These are phyloP conservation scores for Pythium brachiatum DNA, from an alignment of 352 stramenopile genomes.

Conservation along the genomic window DNA sequence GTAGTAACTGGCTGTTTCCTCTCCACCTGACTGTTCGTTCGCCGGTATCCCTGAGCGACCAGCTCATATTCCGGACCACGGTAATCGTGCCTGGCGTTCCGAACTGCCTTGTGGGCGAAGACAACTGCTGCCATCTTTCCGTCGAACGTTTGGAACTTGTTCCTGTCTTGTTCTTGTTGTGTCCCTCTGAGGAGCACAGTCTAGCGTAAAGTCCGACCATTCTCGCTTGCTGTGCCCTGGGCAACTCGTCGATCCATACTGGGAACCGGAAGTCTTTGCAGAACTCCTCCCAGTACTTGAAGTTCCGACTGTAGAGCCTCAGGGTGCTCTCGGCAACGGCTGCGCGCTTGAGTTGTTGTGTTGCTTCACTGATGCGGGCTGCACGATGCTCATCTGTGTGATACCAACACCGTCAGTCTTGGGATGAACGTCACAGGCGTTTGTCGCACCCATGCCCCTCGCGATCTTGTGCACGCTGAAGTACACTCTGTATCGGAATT, in stretches of 20 bases:
- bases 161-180: constrained; percentile 21
- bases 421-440: not conserved
- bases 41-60: constrained; percentile 24
- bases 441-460: not conserved
- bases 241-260: constrained; percentile 24
- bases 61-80: constrained; percentile 28
- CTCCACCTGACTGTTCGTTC: constrained; percentile 20
- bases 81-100: constrained; percentile 26
- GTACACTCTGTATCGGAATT: not conserved
- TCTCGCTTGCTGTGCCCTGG: constrained; percentile 19
- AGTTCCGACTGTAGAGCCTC: not conserved
- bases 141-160: constrained; percentile 27
- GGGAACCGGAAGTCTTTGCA: constrained; percentile 7
- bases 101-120: constrained; percentile 20
- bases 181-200: constrained; percentile 11
- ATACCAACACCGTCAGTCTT: not conserved
- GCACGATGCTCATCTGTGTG: not conserved
- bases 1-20: constrained; percentile 33
- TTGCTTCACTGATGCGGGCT: not conserved
- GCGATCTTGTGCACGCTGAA: not conserved
- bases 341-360: not conserved
- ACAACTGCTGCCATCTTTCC: constrained; percentile 24
- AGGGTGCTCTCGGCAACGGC: not conserved
- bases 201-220: constrained; percentile 22
- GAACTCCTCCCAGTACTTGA: constrained; percentile 4